phyloP scores from a whole-genome alignment of 352 stramenopile species.

The Pythium apleroticum region DNA sequence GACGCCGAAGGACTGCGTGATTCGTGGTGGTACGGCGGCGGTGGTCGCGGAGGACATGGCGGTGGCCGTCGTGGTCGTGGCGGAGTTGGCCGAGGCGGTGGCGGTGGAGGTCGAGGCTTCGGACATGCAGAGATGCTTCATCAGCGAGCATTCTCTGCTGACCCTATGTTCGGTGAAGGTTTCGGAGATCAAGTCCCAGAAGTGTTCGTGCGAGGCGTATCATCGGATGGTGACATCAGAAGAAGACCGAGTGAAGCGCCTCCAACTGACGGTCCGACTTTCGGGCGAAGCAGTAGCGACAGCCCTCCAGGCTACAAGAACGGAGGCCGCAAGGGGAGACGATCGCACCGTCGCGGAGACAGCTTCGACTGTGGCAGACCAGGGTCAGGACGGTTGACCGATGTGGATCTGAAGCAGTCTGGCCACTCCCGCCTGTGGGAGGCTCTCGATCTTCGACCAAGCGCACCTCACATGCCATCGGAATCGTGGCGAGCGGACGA shows the following conservation, averaged over 20 bases:
- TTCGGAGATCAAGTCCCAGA: conserved; percentile 8
- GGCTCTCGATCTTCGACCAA: conserved; percentile 46
- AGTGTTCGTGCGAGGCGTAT: conserved; percentile 8
- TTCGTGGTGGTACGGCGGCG: background rate
- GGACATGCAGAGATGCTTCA: conserved; percentile 9
- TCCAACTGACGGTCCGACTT: conserved; percentile 2
- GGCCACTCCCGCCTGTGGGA: conserved; percentile 50
- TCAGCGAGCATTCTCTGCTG: background rate
- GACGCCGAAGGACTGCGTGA: background rate
- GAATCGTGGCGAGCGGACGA: conserved; percentile 18
- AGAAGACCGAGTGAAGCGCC: background rate
- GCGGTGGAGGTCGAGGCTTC: conserved; percentile 10
- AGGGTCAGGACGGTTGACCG: conserved; percentile 5
- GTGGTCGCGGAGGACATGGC: conserved; percentile 2
- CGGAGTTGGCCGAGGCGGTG: conserved; percentile 11
- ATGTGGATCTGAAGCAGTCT: conserved; percentile 33
- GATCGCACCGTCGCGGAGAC: conserved; percentile 33
- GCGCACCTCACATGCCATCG: conserved; percentile 38
- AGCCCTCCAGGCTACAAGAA: conserved; percentile 6
- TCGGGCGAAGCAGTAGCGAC: conserved; percentile 16
- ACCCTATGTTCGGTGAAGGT: background rate
- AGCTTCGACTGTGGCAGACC: conserved; percentile 48
- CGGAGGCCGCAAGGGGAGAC: conserved; percentile 15
- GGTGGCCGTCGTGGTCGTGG: conserved; percentile 13
- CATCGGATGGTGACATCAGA: background rate